Evolutionary conservation across 2,329 filamentous ascomycete genomes (phyloP).

Genomic region (Exophiala phaeomuriformis): DNA sequence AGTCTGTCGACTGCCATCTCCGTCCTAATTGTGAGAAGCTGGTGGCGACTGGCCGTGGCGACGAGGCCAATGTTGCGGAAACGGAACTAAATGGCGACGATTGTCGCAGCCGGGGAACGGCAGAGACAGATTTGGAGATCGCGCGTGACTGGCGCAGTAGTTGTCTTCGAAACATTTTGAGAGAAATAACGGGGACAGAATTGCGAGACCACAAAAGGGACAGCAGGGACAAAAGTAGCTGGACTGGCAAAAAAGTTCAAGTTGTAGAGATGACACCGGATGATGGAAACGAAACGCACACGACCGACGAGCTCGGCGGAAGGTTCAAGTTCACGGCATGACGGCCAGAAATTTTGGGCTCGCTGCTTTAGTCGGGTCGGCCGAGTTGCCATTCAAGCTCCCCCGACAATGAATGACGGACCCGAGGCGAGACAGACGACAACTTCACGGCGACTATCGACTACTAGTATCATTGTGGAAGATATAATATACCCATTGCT

Average conservation of each 20-base stretch:
- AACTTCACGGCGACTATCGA: too few species aligned
- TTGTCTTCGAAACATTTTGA: slow-evolving; percentile 38
- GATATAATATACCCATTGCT: too few species aligned
- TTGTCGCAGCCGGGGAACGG: slow-evolving; percentile 16
- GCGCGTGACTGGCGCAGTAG: slow-evolving; percentile 38
- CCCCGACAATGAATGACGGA: background rate
- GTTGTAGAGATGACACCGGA: background rate
- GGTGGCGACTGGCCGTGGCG: slow-evolving; percentile 22
- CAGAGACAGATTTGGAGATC: slow-evolving; percentile 29
- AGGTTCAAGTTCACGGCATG: background rate
- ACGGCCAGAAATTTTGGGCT: slow-evolving; percentile 1
- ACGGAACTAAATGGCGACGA: slow-evolving; percentile 18
- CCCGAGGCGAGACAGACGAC: too few species aligned
- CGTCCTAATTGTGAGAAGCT: slow-evolving; percentile 31
- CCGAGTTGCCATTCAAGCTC: background rate
- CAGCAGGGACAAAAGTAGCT: background rate
- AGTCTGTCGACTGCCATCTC: slow-evolving; percentile 41
- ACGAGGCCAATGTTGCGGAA: slow-evolving; percentile 10
- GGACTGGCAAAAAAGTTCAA: background rate
- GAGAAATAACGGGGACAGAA: background rate
- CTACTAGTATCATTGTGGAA: too few species aligned
- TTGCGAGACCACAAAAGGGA: background rate
- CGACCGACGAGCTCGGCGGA: background rate
- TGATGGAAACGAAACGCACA: background rate
- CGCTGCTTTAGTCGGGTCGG: slow-evolving; percentile 2